Evolutionary conservation across 2,329 filamentous ascomycete species (phyloP), one percentile per base, ranked within the genome.

Genomic region (Aspergillus phoenicis): DNA sequence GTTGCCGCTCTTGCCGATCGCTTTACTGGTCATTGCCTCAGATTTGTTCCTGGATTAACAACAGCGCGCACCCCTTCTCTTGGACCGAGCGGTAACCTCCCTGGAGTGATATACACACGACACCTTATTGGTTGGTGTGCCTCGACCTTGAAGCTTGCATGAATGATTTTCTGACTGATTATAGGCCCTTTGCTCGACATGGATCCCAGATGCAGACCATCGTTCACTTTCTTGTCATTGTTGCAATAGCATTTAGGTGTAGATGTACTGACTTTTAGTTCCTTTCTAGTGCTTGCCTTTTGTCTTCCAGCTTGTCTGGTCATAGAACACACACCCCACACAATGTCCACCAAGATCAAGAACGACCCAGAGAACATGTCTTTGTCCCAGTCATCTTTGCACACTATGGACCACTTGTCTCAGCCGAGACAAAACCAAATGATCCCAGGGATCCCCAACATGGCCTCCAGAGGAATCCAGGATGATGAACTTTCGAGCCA

Each of bases 401-500:
- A 71, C 55, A 68, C 68, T 60, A 71, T 75, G 68, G 71, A 74
- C 64, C 69, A 70, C 48, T 67, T 69, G 58, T 71, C 73, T 62
- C 70, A 76, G 53, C 63, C 73, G 62, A 77, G 75, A 70, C 73
- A 75, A 54, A 68, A 63, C 64, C 68, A 74, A 66, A 65, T 75
- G 65, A 64, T 73, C 60, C 74, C 72, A 68, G 76, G 75, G 70
- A 67, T 75, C 52, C 70, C 75, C 69, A 75, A 74, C 67, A 70
- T 77, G 69, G 65, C 72, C 68, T 73, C 77, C 65, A 75, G 73
- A 69, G 68, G 69, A 64, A 58, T 71, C 71, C 76, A 77, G 73
- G 77, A 79, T 77, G 74, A 78, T 76, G 77, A 79, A 61, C 69
- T 78, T 63, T 75, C 75, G 58, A 75, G 72, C 69, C 75, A 76